Evolutionary conservation across 495 filamentous ascomycete species (phyloP), one percentile per base, ranked within the genome.

Genomic region (Penicillium psychrofluorescens): DNA sequence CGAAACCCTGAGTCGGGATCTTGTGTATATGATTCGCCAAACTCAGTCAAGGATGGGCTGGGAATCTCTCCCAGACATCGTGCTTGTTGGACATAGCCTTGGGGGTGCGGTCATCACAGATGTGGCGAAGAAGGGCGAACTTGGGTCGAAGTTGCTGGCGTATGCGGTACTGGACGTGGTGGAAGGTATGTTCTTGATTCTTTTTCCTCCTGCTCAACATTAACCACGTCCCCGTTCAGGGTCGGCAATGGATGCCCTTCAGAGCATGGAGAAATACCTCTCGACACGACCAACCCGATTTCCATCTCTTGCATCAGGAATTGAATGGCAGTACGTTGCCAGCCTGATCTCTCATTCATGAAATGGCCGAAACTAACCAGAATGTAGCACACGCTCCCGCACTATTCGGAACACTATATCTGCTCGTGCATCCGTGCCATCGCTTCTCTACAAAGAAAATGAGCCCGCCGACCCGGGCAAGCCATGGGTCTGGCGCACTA

Each of bases 91-190:
- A n/a, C 92, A 99, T 66, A 92, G 86, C 36, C 75, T 99, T 1
- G 92, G 92, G 29, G 92, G 94, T n/a, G 90, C 92, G 16, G 88
- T 99, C 2, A 85, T 96, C 13, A 91, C 87, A 4, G 80, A 96
- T 49, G 74, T 91, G 16, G 89, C 90, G 1, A 81, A 74, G 53
- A 68, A 66, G 10, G 80, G 79, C 7, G 64, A 68, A 41, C 63
- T 95, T 14, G 86, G 88, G 1, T 62, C 60, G 27, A 71, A 80
- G 22, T 55, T 96, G 6, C 64, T 97, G 11, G 94, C 88, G 11
- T 95, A 91, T 69, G 87, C 81, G 7, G 90, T 99, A 9, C 67
- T 99, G 9, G 92, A 99, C 63, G 89, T 99, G 8, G 92, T 99
- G 29, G 92, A 99, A 68, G 90, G 86, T 51, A 57, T 71, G 70